Percentiles rank a stretch among this genome's conserved stretches.
phyloP scores from a whole-genome alignment of 1,139 yeast species.

The Kodamaea plutei region DNA sequence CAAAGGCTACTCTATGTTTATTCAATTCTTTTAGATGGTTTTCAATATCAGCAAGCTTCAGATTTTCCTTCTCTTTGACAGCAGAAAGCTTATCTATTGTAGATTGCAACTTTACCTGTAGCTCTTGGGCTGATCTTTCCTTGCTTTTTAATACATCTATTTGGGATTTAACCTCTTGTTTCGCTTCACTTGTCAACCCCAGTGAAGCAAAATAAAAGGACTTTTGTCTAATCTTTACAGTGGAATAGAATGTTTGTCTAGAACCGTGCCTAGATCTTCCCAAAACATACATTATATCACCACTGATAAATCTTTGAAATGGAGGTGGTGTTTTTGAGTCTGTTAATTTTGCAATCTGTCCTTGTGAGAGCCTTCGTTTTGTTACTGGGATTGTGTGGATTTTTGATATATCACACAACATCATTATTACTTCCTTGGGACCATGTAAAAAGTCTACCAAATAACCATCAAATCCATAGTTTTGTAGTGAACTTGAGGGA shows the following conservation, averaged over 20 bases:
- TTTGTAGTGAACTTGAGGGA: slow-evolving; percentile 32
- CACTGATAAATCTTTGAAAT: slow-evolving; percentile 58
- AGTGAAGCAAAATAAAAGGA: slow-evolving; percentile 38
- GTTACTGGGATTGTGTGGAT: slow-evolving; percentile 67
- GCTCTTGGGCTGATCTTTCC: slow-evolving; percentile 14
- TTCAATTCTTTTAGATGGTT: slow-evolving; percentile 19
- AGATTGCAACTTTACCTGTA: slow-evolving; percentile 10
- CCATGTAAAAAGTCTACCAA: slow-evolving; percentile 70
- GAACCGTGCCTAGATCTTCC: slow-evolving; percentile 57
- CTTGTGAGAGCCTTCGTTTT: slow-evolving; percentile 33
- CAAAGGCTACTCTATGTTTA: slow-evolving; percentile 9
- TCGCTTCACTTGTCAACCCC: slow-evolving; percentile 41
- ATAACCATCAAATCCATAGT: slow-evolving; percentile 76
- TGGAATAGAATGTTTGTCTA: slow-evolving; percentile 42
- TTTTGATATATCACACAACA: slow-evolving; percentile 60
- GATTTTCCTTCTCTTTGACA: slow-evolving; percentile 6
- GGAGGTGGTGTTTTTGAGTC: slow-evolving; percentile 34
- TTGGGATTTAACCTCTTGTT: slow-evolving; percentile 16
- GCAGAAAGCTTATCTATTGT: slow-evolving; percentile 9
- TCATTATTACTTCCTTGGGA: slow-evolving; percentile 67
- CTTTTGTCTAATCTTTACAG: slow-evolving; percentile 20
- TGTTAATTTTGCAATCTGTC: slow-evolving; percentile 38
- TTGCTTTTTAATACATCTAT: slow-evolving; percentile 18
- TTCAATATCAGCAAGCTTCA: slow-evolving; percentile 17
- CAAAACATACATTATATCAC: slow-evolving; percentile 49